phyloP scores from a whole-genome alignment of 257 asterid genomes.

The Solanum ossicruentum region DNA sequence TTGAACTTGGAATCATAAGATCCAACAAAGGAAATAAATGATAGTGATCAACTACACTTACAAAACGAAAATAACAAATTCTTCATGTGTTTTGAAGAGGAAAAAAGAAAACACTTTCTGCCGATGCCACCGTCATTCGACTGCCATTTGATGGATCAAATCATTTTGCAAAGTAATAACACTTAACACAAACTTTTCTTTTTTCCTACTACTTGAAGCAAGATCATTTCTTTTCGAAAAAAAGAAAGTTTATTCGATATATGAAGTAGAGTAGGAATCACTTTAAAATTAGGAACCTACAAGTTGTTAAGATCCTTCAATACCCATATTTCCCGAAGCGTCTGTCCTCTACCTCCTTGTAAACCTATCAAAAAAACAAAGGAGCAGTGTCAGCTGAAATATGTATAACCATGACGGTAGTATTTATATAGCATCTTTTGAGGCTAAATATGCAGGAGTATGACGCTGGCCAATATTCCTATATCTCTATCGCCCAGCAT shows the following conservation, averaged over 20 bases:
- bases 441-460: conserved; percentile 1
- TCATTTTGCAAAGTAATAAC: not conserved
- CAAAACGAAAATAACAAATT: not conserved
- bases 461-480: not conserved
- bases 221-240: not conserved
- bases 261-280: not conserved
- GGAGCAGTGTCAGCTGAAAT: not conserved
- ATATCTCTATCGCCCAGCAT: not conserved
- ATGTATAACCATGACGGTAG: not conserved
- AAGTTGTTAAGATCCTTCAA: not conserved
- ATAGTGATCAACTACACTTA: not conserved
- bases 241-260: too few species aligned
- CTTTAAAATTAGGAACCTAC: not conserved
- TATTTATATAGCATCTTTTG: not conserved
- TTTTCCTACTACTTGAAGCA: not conserved
- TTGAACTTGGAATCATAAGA: too few species aligned
- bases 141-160: not conserved
- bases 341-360: not conserved
- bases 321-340: not conserved
- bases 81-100: not conserved
- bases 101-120: not conserved
- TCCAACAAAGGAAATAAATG: not conserved
- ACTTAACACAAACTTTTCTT: not conserved
- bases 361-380: not conserved
- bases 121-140: not conserved